Base-by-base conservation (phyloP, 495 filamentous ascomycete species). In the Penicillium turbatum region DNA sequence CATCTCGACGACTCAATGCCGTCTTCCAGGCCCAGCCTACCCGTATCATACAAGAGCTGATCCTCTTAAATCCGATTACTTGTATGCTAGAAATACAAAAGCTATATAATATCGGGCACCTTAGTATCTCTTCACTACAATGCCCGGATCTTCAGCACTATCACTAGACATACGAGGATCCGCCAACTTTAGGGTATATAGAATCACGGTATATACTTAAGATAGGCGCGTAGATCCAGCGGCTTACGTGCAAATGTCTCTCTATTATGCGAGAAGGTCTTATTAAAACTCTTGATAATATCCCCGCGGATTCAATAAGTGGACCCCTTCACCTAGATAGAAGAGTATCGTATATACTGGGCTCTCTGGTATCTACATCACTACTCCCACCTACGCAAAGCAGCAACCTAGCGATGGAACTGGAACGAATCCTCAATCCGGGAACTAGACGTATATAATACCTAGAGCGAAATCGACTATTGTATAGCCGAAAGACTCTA, bases 281-380 rank as follows among this genome's bases (percentile, higher is more conserved):
- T 9, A 12, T 4, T 3, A 24, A 31, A 15, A n/a, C 44, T 10
- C 15, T 48, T 3, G 17, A 29, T 24, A 19, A 41, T 5, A 41
- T 41, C 24, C 21, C 39, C 13, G 40, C 11, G 5, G n/a, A 7
- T 13, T 43, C 21, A 4, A 24, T 43, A 2, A 31, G 9, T 15
- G 35, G 10, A 12, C 15, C 19, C 50, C 17, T 54, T 58, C 31
- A 44, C 38, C 7, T 58, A 27, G 35, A 43, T 34, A 2, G 55
- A 58, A 38, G 55, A 50, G 36, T 58, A 58, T 17, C 55, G 55
- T 43, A 29, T 38, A 8, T 54, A 58, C 38, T 58, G 8, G 32
- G 30, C 50, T 5, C 43, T 58, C 1, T 58, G 16, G 15, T 43
- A 58, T 44, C 55, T 58, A 0, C 50, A 32, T 19, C 44, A 45